These are phyloP conservation scores for Gynochthodes officinalis DNA, from an alignment of 257 asterid genomes.

Conservation along the genomic window DNA sequence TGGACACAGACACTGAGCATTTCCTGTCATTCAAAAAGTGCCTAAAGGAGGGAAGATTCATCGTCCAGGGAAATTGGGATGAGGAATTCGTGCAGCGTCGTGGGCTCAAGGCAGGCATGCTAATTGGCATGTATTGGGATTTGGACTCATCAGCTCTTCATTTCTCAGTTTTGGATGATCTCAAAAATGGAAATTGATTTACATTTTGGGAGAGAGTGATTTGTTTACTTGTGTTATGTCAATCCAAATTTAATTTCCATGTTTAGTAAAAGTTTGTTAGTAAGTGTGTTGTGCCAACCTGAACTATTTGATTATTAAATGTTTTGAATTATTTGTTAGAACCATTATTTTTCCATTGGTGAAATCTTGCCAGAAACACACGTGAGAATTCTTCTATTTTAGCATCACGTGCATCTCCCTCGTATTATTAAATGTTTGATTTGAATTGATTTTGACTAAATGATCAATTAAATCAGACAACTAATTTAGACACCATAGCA, in stretches of 20 bases:
- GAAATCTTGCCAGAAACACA: no score
- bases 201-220: no score
- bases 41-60: not conserved
- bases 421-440: no score
- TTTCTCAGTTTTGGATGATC: not conserved
- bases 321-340: not conserved
- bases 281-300: not conserved
- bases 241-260: no score
- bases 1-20: not conserved
- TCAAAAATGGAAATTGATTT: not conserved
- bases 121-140: constrained; percentile 1
- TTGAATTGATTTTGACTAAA: no score
- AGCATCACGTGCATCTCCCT: no score
- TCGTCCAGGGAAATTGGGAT: not conserved
- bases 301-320: not conserved
- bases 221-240: no score
- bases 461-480: no score
- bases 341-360: no score
- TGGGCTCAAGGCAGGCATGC: not conserved
- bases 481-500: no score
- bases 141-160: not conserved
- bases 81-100: not conserved
- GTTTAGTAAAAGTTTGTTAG: not conserved
- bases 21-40: not conserved
- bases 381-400: no score